A percentile compares a stretch with the other conserved stretches of the same genome.
phyloP scores from a whole-genome alignment of 2,329 filamentous ascomycete genomes.

The Exophiala oligosperma region DNA sequence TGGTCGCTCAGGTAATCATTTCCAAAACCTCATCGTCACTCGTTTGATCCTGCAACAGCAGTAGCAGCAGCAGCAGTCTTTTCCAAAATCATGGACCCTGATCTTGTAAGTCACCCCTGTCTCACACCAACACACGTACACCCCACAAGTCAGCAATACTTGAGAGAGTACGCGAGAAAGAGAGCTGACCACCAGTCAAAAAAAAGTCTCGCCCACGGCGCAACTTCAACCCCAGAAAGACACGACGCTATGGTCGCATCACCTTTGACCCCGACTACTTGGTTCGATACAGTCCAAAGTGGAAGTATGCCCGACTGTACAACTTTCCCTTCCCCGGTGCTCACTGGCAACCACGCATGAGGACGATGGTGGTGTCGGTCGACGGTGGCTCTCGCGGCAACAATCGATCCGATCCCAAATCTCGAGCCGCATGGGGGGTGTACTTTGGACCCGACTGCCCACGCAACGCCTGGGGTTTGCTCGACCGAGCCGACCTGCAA shows the following conservation, averaged over 20 bases:
- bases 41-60: neutral
- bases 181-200: neutral
- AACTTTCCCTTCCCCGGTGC: constrained; percentile 24
- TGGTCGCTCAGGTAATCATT: neutral
- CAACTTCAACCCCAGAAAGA: constrained; percentile 26
- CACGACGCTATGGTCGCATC: constrained; percentile 23
- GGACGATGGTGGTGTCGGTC: constrained; percentile 24
- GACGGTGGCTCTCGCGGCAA: constrained; percentile 25
- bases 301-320: constrained; percentile 20
- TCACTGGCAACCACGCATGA: constrained; percentile 24
- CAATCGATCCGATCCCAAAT: constrained; percentile 17
- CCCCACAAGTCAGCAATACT: no score
- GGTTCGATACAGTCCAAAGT: constrained; percentile 28
- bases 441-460: constrained; percentile 25
- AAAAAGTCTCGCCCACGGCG: constrained; percentile 23
- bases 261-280: constrained; percentile 25
- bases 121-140: no score
- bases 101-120: neutral
- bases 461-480: constrained; percentile 19
- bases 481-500: constrained; percentile 31
- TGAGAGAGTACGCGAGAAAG: neutral
- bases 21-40: neutral
- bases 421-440: constrained; percentile 22
- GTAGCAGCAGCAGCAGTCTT: neutral
- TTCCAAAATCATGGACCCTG: neutral